These are phyloP conservation scores for Tolypocladium pustulatum DNA, from an alignment of 2,329 filamentous ascomycete species.

Conservation along the genomic window DNA sequence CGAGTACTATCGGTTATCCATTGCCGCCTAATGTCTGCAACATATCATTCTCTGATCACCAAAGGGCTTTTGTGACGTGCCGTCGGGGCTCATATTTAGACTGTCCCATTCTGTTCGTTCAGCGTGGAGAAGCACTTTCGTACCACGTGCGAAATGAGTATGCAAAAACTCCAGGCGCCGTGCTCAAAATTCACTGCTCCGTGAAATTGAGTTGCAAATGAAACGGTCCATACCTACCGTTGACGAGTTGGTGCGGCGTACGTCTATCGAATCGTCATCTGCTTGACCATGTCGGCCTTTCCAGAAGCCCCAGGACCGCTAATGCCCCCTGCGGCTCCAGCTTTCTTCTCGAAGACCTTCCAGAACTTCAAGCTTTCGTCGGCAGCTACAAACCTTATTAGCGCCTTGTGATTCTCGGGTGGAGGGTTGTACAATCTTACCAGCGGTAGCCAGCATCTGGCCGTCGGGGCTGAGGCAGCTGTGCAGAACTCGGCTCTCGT, in stretches of 20 bases:
- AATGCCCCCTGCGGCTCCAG: conserved; percentile 57
- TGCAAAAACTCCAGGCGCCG: conserved; percentile 36
- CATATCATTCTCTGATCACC: not conserved
- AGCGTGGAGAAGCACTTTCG: conserved; percentile 37
- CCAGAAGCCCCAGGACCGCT: conserved; percentile 57
- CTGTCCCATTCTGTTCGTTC: conserved; percentile 22
- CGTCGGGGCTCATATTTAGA: conserved; percentile 13
- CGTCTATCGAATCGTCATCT: conserved; percentile 80
- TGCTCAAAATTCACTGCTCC: conserved; percentile 35
- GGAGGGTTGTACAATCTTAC: conserved; percentile 29
- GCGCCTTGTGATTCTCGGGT: not conserved
- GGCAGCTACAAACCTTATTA: conserved; percentile 44
- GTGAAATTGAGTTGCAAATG: conserved; percentile 29
- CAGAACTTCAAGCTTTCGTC: conserved; percentile 99
- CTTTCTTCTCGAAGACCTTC: conserved; percentile 99
- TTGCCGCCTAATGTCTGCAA: not conserved
- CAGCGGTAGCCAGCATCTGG: conserved; percentile 93
- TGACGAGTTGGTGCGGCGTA: conserved; percentile 13
- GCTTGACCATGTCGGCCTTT: conserved; percentile 83
- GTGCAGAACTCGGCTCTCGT: conserved; percentile 94
- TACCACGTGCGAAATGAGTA: conserved; percentile 34
- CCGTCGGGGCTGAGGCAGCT: conserved; percentile 95
- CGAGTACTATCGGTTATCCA: not conserved
- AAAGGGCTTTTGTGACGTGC: conserved; percentile 4
- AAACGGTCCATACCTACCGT: conserved; percentile 37